phyloP scores from a whole-genome alignment of 305 asterid species.

The Fraxinus dipetala region DNA sequence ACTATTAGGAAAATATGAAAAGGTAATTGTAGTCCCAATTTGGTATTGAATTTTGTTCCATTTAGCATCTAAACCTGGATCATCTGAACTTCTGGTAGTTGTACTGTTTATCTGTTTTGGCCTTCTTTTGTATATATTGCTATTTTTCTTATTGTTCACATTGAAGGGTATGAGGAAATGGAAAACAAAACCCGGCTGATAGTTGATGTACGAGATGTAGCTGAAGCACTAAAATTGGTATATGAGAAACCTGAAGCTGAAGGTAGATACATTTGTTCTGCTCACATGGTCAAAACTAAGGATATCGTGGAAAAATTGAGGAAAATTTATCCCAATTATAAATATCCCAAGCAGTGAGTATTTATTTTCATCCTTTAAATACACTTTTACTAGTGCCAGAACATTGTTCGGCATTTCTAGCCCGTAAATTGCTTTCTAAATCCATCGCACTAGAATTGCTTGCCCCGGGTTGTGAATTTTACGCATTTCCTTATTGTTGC shows the following conservation, averaged over 20 bases:
- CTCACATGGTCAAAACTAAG: constrained; percentile 31
- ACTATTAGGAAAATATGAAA: background rate
- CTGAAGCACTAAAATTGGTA: constrained; percentile 50
- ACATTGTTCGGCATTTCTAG: background rate
- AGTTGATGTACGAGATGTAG: constrained; percentile 75
- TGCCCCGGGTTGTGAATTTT: background rate
- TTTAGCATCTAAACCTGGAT: background rate
- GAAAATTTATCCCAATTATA: constrained; percentile 48
- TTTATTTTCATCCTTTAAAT: background rate
- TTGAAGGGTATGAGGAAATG: constrained; percentile 58
- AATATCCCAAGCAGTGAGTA: constrained; percentile 66
- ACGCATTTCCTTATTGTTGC: constrained; percentile 8
- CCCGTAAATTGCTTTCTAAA: background rate
- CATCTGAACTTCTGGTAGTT: background rate
- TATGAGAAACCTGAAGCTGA: constrained; percentile 61
- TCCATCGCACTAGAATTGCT: background rate
- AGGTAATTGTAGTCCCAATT: background rate
- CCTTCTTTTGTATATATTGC: background rate
- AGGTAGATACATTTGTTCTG: constrained; percentile 64
- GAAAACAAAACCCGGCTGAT: constrained; percentile 33
- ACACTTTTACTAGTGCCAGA: background rate
- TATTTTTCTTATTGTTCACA: background rate
- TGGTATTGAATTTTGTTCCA: background rate
- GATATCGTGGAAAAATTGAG: constrained; percentile 45
- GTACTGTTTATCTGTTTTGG: background rate